Percentiles rank a stretch among this genome's conserved stretches.
Conservation (phyloP, 2,329 filamentous ascomycete genomes). For the Botryotinia narcissicola region DNA sequence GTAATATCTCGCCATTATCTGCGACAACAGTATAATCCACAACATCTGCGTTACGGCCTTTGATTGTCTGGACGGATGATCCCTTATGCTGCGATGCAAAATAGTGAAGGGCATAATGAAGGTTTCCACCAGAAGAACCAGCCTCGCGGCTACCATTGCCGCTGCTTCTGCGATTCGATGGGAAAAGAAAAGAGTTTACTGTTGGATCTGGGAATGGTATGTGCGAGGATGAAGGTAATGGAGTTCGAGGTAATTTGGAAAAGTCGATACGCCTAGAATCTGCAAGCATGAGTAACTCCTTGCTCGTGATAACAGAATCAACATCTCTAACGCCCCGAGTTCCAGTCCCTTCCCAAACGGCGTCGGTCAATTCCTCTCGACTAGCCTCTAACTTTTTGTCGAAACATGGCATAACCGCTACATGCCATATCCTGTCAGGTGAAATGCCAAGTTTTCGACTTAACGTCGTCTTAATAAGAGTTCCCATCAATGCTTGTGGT, state of each 20-base stretch:
- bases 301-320: slow-evolving; percentile 96
- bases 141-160: slow-evolving; percentile 52
- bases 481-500: slow-evolving; percentile 88
- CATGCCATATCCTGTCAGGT: slow-evolving; percentile 84
- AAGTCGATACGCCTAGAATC: slow-evolving; percentile 77
- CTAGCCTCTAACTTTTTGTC: slow-evolving; percentile 98
- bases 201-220: slow-evolving; percentile 69
- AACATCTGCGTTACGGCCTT: slow-evolving; percentile 87
- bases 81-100: slow-evolving; percentile 69
- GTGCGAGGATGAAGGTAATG: slow-evolving; percentile 47
- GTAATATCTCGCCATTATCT: slow-evolving; percentile 55
- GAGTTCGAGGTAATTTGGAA: slow-evolving; percentile 62
- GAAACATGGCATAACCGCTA: slow-evolving; percentile 97
- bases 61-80: slow-evolving; percentile 65
- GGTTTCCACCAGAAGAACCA: slow-evolving; percentile 84
- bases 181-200: slow-evolving; percentile 74
- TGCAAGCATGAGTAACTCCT: slow-evolving; percentile 87
- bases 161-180: slow-evolving; percentile 42
- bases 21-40: slow-evolving; percentile 74
- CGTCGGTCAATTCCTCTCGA: slow-evolving; percentile 83
- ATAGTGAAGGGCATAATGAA: slow-evolving; percentile 78
- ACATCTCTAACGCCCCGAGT: slow-evolving; percentile 73
- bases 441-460: slow-evolving; percentile 69
- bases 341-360: slow-evolving; percentile 61
- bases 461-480: slow-evolving; percentile 81